Percentiles rank a stretch among this genome's conserved stretches.
Evolutionary conservation across 495 filamentous ascomycete species (phyloP).

Genomic region (Pseudotulostoma volvatum): DNA sequence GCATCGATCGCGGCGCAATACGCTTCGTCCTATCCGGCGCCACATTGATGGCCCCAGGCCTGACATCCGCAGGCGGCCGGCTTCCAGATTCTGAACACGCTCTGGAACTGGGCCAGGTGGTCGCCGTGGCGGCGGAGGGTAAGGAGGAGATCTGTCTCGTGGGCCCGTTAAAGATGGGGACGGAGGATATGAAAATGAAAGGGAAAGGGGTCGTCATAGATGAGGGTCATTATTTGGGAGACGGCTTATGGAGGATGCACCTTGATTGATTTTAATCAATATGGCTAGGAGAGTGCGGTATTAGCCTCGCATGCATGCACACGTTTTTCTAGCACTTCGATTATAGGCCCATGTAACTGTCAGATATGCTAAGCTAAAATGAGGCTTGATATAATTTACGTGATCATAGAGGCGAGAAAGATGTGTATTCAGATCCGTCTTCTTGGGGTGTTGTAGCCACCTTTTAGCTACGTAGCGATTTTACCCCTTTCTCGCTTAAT

Average conservation of each 20-base stretch:
- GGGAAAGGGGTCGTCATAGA: conserved; percentile 88
- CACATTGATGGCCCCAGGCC: conserved; percentile 83
- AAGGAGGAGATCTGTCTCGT: conserved; percentile 85
- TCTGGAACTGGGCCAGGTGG: conserved; percentile 60
- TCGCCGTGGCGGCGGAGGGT: conserved; percentile 80
- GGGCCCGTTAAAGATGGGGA: conserved; percentile 70
- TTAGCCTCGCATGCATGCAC: too few species aligned
- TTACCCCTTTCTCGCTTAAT: too few species aligned
- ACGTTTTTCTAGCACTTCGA: too few species aligned
- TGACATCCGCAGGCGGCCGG: conserved; percentile 66
- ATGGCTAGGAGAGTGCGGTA: too few species aligned
- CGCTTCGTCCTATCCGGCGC: conserved; percentile 89
- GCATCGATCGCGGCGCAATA: conserved; percentile 86
- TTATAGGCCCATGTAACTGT: too few species aligned
- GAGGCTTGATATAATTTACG: too few species aligned
- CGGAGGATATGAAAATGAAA: conserved; percentile 81
- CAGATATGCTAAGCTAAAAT: too few species aligned
- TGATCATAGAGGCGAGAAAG: too few species aligned
- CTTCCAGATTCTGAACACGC: conserved; percentile 43
- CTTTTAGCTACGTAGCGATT: too few species aligned
- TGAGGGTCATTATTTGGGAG: conserved; percentile 80
- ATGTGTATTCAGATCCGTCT: too few species aligned
- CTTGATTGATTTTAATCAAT: conserved; percentile 43
- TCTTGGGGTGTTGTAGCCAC: too few species aligned
- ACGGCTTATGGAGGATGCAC: conserved; percentile 76